Percentiles rank a stretch among this genome's conserved stretches.
Conservation (phyloP, 1,284 basidiomycete species). For the Heterobasidion occidentale region DNA sequence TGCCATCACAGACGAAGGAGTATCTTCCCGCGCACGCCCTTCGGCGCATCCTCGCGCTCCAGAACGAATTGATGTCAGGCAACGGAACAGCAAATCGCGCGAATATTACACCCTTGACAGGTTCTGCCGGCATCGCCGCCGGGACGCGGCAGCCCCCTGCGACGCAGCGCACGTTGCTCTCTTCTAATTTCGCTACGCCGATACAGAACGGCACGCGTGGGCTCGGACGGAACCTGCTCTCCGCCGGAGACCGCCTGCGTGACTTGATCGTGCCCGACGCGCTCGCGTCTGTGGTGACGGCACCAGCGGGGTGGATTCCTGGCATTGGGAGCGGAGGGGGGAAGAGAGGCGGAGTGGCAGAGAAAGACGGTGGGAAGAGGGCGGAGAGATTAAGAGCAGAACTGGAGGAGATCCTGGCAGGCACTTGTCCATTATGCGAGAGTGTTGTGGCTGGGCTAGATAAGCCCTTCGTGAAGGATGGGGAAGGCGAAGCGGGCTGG, state of each 20-base stretch:
- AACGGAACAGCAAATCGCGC: constrained; percentile 25
- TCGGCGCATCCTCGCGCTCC: constrained; percentile 77
- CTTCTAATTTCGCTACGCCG: constrained; percentile 58
- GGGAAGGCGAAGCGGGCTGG: constrained; percentile 81
- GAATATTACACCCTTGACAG: constrained; percentile 23
- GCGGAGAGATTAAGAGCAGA: constrained; percentile 68
- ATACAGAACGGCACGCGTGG: constrained; percentile 53
- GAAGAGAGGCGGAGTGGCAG: constrained; percentile 26
- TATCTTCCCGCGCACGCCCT: constrained; percentile 77
- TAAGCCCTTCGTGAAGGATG: constrained; percentile 75
- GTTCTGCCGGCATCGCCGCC: constrained; percentile 3
- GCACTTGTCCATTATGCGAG: constrained; percentile 88
- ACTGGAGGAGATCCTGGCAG: constrained; percentile 82
- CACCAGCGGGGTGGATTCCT: constrained; percentile 58
- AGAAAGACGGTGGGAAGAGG: constrained; percentile 50
- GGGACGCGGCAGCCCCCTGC: constrained; percentile 26
- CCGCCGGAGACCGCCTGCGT: constrained; percentile 82
- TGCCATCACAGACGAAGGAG: constrained; percentile 68
- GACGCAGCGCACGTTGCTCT: constrained; percentile 60
- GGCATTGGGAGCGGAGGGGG: constrained; percentile 39
- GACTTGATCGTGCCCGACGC: constrained; percentile 92
- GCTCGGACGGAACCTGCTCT: constrained; percentile 75
- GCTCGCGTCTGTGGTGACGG: constrained; percentile 64
- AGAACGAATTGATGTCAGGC: constrained; percentile 71
- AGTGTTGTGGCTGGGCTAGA: constrained; percentile 80